phyloP scores from a whole-genome alignment of 345 rosid genomes.

The Hibiscus trionum region DNA sequence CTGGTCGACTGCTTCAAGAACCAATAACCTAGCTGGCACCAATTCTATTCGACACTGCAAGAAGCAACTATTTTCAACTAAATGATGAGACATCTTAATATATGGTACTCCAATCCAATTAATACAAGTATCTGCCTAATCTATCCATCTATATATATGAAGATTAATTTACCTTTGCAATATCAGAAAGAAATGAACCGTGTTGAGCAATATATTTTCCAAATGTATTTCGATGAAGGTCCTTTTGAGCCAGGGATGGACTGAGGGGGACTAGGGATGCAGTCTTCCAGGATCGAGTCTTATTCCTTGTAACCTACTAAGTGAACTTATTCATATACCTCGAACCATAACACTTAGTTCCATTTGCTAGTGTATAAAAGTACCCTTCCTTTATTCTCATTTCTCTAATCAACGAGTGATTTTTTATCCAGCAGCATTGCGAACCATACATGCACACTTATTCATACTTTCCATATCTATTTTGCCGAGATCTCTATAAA shows the following conservation, averaged over 20 bases:
- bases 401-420: too few species aligned
- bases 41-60: conserved; percentile 85
- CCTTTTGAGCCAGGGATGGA: conserved; percentile 49
- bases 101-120: neutral
- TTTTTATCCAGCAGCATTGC: neutral
- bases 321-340: too few species aligned
- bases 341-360: too few species aligned
- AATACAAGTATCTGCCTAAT: neutral
- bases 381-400: too few species aligned
- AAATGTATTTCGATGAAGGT: conserved; percentile 69
- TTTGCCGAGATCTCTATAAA: neutral
- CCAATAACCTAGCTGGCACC: conserved; percentile 71
- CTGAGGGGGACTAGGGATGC: neutral
- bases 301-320: too few species aligned
- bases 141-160: too few species aligned
- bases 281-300: too few species aligned
- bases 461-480: neutral
- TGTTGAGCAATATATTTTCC: conserved; percentile 88
- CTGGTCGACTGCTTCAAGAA: conserved; percentile 89
- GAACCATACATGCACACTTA: too few species aligned
- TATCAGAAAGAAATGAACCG: conserved; percentile 81
- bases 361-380: too few species aligned
- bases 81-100: neutral
- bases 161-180: conserved; percentile 57
- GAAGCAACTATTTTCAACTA: conserved; percentile 1